Base-by-base conservation (phyloP, 2,329 filamentous ascomycete species). In the Colletotrichum echinochloae region DNA sequence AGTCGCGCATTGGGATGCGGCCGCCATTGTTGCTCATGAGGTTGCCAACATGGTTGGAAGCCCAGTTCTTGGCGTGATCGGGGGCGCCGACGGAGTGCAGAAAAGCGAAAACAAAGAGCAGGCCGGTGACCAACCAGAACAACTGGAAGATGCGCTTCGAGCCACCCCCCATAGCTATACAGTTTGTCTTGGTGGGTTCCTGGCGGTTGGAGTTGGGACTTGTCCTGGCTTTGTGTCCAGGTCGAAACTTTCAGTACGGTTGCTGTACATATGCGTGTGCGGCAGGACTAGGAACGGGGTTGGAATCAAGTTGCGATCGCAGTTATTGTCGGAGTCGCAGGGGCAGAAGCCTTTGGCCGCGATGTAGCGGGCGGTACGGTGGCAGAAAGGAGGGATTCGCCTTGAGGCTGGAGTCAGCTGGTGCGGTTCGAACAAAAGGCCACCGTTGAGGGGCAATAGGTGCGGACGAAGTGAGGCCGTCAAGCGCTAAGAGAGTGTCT, bases 61-160 rank as follows among this genome's bases (percentile, higher is more conserved):
- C 67, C 73, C 74, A 77, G 59, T 74, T 71, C 70, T 75, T 76
- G n/a, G 76, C 74, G 28, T 73, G 70, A 9, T 72, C 71, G 20
- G 74, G 73, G 3, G 75, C 69, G 5, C 63, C 23, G 5, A 78
- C 63, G 5, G 60, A 71, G 46, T 72, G 74, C 44, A 75, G 73
- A 23, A 74, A 60, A 8, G 75, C 73, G 67, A 78, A 71, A 56
- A 75, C 73, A 59, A 76, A 74, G 49, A 76, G 67, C 59, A 76
- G 35, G 35, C 66, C 73, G 14, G 74, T 73, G 5, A 67, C 74
- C 23, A 74, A 63, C 74, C 74, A 76, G 48, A 76, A 67, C 68
- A 75, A 61, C 60, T 74, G 74, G 30, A 72, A 72, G 37, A 73
- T 39, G 35, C 67, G 67, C 44, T 37, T 60, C 14, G 60, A 62